Conservation (phyloP, 352 stramenopile species). For the Pythium sukuiense region DNA sequence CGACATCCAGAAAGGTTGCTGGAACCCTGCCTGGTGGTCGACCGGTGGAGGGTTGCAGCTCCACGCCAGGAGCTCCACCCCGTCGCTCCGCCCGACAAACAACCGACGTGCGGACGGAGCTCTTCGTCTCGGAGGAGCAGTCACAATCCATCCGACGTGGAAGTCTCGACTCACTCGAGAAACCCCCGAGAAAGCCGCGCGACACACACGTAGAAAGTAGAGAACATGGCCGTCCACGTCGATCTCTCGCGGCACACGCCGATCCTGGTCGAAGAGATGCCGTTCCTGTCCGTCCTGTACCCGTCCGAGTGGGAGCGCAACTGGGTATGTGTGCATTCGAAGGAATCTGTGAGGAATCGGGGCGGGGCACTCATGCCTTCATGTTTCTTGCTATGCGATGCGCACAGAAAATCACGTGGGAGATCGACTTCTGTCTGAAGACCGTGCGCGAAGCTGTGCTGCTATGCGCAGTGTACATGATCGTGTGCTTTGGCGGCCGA, state of each 20-base stretch:
- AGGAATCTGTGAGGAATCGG: neutral
- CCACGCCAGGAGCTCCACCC: neutral
- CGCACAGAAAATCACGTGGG: slow-evolving; percentile 60
- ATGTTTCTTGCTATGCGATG: neutral
- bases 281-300: slow-evolving; percentile 53
- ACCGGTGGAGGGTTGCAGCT: neutral
- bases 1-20: neutral
- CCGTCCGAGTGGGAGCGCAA: slow-evolving; percentile 75
- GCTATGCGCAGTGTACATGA: slow-evolving; percentile 66
- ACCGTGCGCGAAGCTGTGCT: slow-evolving; percentile 58
- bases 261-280: slow-evolving; percentile 50
- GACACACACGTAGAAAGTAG: neutral
- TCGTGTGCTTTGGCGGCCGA: slow-evolving; percentile 76
- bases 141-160: slow-evolving; percentile 9
- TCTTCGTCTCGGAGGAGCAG: neutral
- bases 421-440: slow-evolving; percentile 65
- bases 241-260: slow-evolving; percentile 27
- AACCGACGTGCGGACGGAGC: neutral
- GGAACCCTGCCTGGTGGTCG: slow-evolving; percentile 3
- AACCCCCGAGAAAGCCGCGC: neutral
- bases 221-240: slow-evolving; percentile 1
- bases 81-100: neutral
- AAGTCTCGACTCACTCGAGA: neutral
- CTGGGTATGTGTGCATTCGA: slow-evolving; percentile 38
- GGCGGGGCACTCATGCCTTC: neutral